These are phyloP conservation scores for Exophiala alcalophila DNA, from an alignment of 2,329 filamentous ascomycete species.

Conservation along the genomic window DNA sequence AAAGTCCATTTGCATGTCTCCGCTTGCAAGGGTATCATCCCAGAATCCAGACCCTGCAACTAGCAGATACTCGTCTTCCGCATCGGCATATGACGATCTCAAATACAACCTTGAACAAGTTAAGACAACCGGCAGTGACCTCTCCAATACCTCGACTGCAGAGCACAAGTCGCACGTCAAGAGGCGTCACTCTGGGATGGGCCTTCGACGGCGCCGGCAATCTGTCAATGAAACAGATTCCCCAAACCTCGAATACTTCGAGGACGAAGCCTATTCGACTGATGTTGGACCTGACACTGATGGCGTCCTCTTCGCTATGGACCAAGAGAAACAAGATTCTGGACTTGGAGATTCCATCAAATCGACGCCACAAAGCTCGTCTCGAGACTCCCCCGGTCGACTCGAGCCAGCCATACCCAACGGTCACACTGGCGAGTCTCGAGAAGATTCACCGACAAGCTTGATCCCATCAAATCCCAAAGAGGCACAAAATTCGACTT, in stretches of 20 bases:
- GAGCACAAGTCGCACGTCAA: slow-evolving; percentile 23
- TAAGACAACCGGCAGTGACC: slow-evolving; percentile 31
- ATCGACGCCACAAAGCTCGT: too few species aligned
- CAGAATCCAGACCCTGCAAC: slow-evolving; percentile 4
- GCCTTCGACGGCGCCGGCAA: slow-evolving; percentile 71
- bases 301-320: slow-evolving; percentile 68
- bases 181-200: slow-evolving; percentile 83
- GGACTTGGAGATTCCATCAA: background rate
- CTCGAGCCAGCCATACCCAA: too few species aligned
- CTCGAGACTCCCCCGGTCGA: too few species aligned
- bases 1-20: slow-evolving; percentile 1
- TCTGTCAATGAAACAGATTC: slow-evolving; percentile 62
- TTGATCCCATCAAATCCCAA: slow-evolving; percentile 66
- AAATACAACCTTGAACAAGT: slow-evolving; percentile 37
- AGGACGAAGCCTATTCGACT: slow-evolving; percentile 80
- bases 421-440: background rate
- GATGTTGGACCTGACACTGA: slow-evolving; percentile 75
- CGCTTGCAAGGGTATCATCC: background rate
- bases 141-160: slow-evolving; percentile 16
- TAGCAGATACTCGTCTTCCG: slow-evolving; percentile 24
- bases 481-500: slow-evolving; percentile 53
- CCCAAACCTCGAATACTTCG: slow-evolving; percentile 84
- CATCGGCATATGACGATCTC: slow-evolving; percentile 21
- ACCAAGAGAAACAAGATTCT: slow-evolving; percentile 44
- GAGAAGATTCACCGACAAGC: slow-evolving; percentile 6